A percentile compares a stretch with the other conserved stretches of the same genome.
These are phyloP conservation scores for Penicillium robsamsonii DNA, from an alignment of 495 filamentous ascomycete genomes.

Conservation along the genomic window DNA sequence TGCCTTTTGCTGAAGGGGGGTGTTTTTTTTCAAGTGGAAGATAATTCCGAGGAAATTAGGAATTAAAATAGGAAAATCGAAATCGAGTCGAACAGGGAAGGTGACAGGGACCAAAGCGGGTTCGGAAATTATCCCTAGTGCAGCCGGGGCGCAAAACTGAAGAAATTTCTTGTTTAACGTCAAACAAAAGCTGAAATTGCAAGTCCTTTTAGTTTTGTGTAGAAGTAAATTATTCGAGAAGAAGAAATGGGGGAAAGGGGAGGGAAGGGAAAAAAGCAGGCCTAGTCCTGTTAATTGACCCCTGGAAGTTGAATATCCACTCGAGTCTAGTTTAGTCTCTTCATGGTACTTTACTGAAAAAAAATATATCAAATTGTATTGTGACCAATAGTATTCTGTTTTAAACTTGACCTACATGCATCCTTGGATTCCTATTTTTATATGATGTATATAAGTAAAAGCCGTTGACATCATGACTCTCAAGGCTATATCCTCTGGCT, in stretches of 20 bases:
- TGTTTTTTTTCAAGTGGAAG: constrained; percentile 1
- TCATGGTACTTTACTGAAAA: constrained; percentile 13
- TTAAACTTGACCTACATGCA: not conserved
- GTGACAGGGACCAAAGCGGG: constrained; percentile 14
- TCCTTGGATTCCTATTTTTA: not conserved
- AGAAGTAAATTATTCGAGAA: not conserved
- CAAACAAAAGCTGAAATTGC: not conserved
- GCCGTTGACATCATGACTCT: constrained; percentile 20
- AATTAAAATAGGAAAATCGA: constrained; percentile 3
- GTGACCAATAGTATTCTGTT: constrained; percentile 5
- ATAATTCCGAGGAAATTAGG: constrained; percentile 4
- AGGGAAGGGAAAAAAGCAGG: constrained; percentile 11
- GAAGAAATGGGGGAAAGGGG: constrained; percentile 10
- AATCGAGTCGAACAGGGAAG: constrained; percentile 10
- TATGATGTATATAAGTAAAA: not conserved
- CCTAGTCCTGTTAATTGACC: constrained; percentile 13
- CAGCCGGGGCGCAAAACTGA: constrained; percentile 1
- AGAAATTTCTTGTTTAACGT: constrained; percentile 10
- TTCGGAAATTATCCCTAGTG: constrained; percentile 12
- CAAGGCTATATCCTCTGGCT: not conserved
- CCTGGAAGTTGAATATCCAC: constrained; percentile 34
- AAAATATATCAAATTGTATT: not conserved
- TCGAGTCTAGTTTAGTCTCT: constrained; percentile 24
- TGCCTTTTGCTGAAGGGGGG: constrained; percentile 2
- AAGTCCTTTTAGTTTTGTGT: not conserved